Percentiles rank a stretch among this genome's conserved stretches.
Conservation (phyloP, 2,329 filamentous ascomycete species). For the Diaporthe batatas region DNA sequence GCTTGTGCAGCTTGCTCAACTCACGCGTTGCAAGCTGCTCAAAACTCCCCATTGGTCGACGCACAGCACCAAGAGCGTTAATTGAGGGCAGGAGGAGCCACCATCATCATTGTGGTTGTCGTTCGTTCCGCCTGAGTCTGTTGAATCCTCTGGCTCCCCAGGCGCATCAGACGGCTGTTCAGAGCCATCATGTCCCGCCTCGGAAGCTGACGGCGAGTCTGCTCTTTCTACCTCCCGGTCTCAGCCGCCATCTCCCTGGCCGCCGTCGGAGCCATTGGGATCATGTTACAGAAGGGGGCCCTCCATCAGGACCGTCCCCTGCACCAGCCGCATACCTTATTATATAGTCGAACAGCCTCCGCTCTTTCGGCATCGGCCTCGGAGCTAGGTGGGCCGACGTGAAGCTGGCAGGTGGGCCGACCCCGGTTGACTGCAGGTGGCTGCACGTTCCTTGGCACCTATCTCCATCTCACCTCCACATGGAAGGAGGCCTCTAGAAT, state of each 20-base stretch:
- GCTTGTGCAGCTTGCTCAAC: conserved; percentile 8
- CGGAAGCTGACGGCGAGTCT: neutral
- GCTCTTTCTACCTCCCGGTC: neutral
- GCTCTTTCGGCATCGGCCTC: neutral
- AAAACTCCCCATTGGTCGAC: neutral
- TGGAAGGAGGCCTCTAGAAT: no score
- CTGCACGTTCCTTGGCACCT: no score
- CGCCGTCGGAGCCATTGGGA: neutral
- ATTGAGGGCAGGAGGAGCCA: neutral
- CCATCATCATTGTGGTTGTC: neutral
- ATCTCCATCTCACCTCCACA: no score
- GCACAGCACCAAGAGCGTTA: no score
- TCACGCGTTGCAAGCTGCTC: conserved; percentile 8
- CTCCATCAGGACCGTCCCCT: neutral
- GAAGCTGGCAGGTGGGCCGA: no score
- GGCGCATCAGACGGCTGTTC: neutral
- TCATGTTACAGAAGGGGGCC: neutral
- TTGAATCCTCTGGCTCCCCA: no score
- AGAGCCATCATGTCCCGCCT: neutral
- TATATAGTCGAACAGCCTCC: neutral
- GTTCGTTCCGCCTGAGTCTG: neutral
- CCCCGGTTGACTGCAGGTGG: no score
- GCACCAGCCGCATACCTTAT: neutral
- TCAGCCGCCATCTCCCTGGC: neutral
- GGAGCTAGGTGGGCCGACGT: no score